Evolutionary conservation across 441 rosid species (phyloP), one percentile per base, ranked within the genome.

Genomic region (Dalechampia spathulata): DNA sequence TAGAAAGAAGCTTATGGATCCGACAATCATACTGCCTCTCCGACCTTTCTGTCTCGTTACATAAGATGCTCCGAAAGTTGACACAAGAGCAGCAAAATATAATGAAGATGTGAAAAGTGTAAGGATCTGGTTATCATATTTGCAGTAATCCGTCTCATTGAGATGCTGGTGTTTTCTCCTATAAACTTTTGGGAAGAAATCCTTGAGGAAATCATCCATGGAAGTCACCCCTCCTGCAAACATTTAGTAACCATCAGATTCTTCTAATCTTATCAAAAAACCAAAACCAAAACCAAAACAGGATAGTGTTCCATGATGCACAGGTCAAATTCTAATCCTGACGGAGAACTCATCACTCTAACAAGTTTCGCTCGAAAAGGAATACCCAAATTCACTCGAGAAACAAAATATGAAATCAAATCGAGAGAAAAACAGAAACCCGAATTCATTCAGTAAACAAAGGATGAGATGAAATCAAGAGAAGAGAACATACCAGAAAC

Each of bases 201-300:
- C 77, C 62, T 61, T 84, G 79, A 90, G 68, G 80, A 90, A 90
- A 77, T 90, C 96, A 58, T 87, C 94, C 97, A 90, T 90, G 57
- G 94, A 87, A 66, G 96, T 90, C 49, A 90, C 97, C 34, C 97
- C 97, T 23, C 97, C 96, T 90, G 72, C 22, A 50, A 28, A 17
- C 7, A 19, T 16, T 15, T 10, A 7, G 19, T 5, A 3, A 49
- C 19, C 15, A 11, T 26, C 12, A 25, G 3, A 39, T 25, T 1
- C 5, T 1, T 45, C 28, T n/a, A n/a, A n/a, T n/a, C n/a, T n/a
- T n/a, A n/a, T n/a, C n/a, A n/a, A n/a, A n/a, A n/a, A n/a, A n/a
- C n/a, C n/a, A n/a, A n/a, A n/a, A n/a, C n/a, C n/a, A n/a, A n/a
- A n/a, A n/a, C n/a, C n/a, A n/a, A n/a, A n/a, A n/a, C n/a, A n/a